Evolutionary conservation across 2,329 filamentous ascomycete species (phyloP).

Genomic region (Trichoderma sp.): DNA sequence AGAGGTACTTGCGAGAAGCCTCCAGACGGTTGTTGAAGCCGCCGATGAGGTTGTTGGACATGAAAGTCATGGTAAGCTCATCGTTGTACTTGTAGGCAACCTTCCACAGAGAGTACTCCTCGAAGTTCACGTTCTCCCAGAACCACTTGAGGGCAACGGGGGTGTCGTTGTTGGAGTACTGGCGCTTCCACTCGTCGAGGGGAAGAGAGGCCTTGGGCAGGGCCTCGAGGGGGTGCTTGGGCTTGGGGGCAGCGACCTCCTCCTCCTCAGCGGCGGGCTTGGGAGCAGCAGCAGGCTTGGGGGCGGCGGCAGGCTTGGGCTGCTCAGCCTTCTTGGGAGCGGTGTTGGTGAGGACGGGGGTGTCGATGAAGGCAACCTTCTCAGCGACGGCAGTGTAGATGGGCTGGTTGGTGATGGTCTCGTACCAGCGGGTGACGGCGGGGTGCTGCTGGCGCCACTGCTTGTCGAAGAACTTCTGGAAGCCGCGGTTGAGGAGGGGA

Average conservation of each 20-base stretch:
- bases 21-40: conserved; percentile 98
- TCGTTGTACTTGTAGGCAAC: conserved; percentile 99
- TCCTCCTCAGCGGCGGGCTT: conserved; percentile 38
- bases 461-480: conserved; percentile 94
- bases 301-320: conserved; percentile 70
- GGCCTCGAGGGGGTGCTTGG: conserved; percentile 92
- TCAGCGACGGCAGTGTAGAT: conserved; percentile 81
- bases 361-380: conserved; percentile 78
- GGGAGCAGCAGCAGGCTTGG: conserved; percentile 41
- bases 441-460: conserved; percentile 81
- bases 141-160: conserved; percentile 90
- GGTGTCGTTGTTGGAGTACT: conserved; percentile 96
- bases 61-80: conserved; percentile 96
- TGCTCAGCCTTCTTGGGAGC: conserved; percentile 78
- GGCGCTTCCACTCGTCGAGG: conserved; percentile 97
- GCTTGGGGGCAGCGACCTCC: conserved; percentile 66
- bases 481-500: conserved; percentile 79
- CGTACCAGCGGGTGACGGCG: conserved; percentile 89
- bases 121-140: conserved; percentile 93
- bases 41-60: conserved; percentile 97
- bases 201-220: conserved; percentile 78
- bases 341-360: conserved; percentile 70
- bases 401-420: conserved; percentile 89
- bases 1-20: conserved; percentile 96
- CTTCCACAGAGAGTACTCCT: conserved; percentile 95